Conservation (phyloP, 208 protist species). For the Lotmaria passim region DNA sequence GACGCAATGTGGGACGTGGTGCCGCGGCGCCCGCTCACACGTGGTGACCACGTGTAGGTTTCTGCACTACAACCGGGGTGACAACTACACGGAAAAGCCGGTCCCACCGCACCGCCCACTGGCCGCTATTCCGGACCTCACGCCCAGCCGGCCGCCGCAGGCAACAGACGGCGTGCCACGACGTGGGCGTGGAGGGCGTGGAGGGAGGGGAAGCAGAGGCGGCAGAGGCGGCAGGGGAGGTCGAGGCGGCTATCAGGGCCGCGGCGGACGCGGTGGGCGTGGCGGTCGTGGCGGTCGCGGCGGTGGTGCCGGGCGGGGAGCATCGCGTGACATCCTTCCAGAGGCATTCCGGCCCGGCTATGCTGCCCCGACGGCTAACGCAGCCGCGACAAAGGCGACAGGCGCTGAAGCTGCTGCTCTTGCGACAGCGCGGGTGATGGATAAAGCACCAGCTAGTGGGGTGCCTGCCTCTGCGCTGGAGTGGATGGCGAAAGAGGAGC, state of each 20-base stretch:
- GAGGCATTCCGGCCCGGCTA: constrained; percentile 20
- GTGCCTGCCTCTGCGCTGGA: constrained; percentile 6
- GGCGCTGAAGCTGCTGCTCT: not conserved
- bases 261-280: constrained; percentile 9
- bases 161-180: constrained; percentile 21
- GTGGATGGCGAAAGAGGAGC: constrained; percentile 20
- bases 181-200: constrained; percentile 32
- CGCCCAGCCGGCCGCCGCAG: constrained; percentile 45
- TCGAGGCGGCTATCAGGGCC: constrained; percentile 2
- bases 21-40: constrained; percentile 55
- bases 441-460: constrained; percentile 5
- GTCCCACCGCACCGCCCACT: constrained; percentile 48
- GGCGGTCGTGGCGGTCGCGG: constrained; percentile 16
- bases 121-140: constrained; percentile 61
- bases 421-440: too few species aligned
- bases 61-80: constrained; percentile 70
- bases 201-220: constrained; percentile 27
- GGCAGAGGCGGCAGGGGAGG: constrained; percentile 30
- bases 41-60: constrained; percentile 74
- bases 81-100: constrained; percentile 64
- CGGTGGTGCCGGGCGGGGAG: constrained; percentile 19
- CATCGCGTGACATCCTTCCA: constrained; percentile 14
- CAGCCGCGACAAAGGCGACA: not conserved
- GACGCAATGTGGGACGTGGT: constrained; percentile 74
- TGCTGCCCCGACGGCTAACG: not conserved